Evolutionary conservation across 2,329 filamentous ascomycete genomes (phyloP), one percentile per base, ranked within the genome.

Genomic region (Cryphonectria parasitica): DNA sequence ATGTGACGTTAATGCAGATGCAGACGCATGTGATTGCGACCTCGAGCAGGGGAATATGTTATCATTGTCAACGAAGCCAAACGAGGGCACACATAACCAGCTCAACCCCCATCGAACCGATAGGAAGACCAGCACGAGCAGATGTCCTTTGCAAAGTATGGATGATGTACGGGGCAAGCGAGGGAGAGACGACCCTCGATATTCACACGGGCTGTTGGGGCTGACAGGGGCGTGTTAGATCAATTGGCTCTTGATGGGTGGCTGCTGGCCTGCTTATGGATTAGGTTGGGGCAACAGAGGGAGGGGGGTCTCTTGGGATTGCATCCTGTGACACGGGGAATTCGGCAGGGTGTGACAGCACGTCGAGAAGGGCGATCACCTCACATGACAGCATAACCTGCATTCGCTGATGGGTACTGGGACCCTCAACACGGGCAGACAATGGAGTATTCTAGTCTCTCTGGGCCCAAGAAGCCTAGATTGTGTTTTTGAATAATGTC

Each of bases 211-310:
- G n/a, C 28, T 25, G 39, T 39, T 25, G n/a, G n/a, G 15, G 15
- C 31, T 58, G 56, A 25, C 62, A 64, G 63, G 63, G 63, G 43
- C 63, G 41, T 65, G 63, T 45, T 25, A 52, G 41, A 52, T 65
- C 63, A 65, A 52, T 34, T 65, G 63, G 43, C 43, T 28, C 31
- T 17, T 45, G 25, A 49, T n/a, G 54, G 7, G 54, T 31, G 13
- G 54, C 13, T 54, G 49, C 49, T 25, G 49, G 19, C 10, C 49
- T 54, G 22, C 6, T 41, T 17, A 6, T 36, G 60, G 28, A 45
- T 45, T 6, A 49, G 45, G 22, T 49, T 49, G 45, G 45, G 45
- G 45, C 45, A 49, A n/a, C 6, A 19, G 45, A 19, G 45, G 45
- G 45, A 49, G 45, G 45, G 45, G 45, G 45, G 45, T 49, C 45